phyloP scores from a whole-genome alignment of 2,329 filamentous ascomycete genomes.

The Microsporum canis region DNA sequence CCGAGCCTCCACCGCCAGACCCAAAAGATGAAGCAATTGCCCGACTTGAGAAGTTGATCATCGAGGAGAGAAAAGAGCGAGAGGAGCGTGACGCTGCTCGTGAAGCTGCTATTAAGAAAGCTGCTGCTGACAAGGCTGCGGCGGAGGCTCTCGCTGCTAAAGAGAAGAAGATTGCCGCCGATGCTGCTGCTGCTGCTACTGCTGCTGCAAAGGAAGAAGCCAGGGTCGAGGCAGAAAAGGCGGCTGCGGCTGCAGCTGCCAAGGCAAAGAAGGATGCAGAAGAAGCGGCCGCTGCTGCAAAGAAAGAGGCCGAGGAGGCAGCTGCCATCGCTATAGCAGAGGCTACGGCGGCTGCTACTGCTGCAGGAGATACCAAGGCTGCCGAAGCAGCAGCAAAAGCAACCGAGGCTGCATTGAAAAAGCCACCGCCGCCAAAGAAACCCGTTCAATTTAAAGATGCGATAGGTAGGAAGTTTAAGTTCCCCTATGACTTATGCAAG shows the following conservation, averaged over 20 bases:
- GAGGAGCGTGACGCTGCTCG: slow-evolving; percentile 31
- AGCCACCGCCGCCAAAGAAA: slow-evolving; percentile 50
- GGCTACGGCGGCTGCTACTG: slow-evolving; percentile 26
- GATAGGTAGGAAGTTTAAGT: slow-evolving; percentile 81
- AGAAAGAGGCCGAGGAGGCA: slow-evolving; percentile 29
- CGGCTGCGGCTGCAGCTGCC: slow-evolving; percentile 38
- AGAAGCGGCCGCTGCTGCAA: slow-evolving; percentile 28
- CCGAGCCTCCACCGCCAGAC: slow-evolving; percentile 28
- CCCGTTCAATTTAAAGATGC: slow-evolving; percentile 88
- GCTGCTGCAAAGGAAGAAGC: slow-evolving; percentile 32
- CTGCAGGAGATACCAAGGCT: slow-evolving; percentile 23
- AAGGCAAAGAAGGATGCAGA: slow-evolving; percentile 37
- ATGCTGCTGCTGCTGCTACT: slow-evolving; percentile 27
- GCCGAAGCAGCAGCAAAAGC: slow-evolving; percentile 26
- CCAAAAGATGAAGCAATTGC: slow-evolving; percentile 45
- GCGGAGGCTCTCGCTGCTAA: slow-evolving; percentile 28
- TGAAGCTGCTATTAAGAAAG: slow-evolving; percentile 41
- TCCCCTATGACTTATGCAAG: slow-evolving; percentile 74
- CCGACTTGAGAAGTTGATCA: slow-evolving; percentile 50
- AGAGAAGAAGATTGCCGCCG: slow-evolving; percentile 33
- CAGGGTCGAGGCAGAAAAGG: slow-evolving; percentile 38
- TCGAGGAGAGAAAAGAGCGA: slow-evolving; percentile 34
- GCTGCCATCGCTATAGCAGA: slow-evolving; percentile 30
- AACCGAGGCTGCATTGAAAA: slow-evolving; percentile 23
- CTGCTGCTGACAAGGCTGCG: slow-evolving; percentile 34